These are phyloP conservation scores for Pestalotiopsis sp. DNA, from an alignment of 2,329 filamentous ascomycete species.

Conservation along the genomic window DNA sequence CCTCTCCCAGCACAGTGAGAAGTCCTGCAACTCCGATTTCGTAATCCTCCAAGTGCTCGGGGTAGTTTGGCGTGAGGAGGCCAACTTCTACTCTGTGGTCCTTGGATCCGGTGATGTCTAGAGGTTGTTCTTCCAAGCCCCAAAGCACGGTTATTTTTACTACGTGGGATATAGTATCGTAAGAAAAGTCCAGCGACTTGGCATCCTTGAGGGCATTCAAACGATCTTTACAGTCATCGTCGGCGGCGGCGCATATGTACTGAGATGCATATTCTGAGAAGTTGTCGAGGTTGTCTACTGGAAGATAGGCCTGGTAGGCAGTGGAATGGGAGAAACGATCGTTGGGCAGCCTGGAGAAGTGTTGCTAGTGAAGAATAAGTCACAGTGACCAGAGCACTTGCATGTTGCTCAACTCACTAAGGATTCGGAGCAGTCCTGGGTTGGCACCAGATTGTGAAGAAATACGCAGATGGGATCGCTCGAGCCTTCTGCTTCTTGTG, in stretches of 20 bases:
- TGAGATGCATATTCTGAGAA: conserved; percentile 55
- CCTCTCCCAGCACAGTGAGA: conserved; percentile 76
- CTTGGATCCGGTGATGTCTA: conserved; percentile 43
- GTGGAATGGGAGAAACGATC: conserved; percentile 63
- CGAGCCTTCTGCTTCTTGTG: conserved; percentile 38
- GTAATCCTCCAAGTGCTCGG: conserved; percentile 63
- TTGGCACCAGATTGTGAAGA: conserved; percentile 36
- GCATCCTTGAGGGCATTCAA: conserved; percentile 38
- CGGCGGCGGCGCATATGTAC: conserved; percentile 37
- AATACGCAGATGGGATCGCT: conserved; percentile 26
- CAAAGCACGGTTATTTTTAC: conserved; percentile 69
- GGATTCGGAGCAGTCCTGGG: conserved; percentile 37
- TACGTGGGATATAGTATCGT: conserved; percentile 65
- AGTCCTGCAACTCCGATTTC: conserved; percentile 80
- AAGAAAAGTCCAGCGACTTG: conserved; percentile 70
- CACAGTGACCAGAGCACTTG: conserved; percentile 37
- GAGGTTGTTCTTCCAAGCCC: conserved; percentile 46
- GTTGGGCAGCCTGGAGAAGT: conserved; percentile 62
- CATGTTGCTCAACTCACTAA: conserved; percentile 26
- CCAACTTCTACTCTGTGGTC: conserved; percentile 76
- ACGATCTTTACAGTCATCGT: conserved; percentile 26
- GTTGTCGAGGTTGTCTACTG: conserved; percentile 57
- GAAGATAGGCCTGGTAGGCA: conserved; percentile 71
- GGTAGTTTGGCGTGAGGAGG: conserved; percentile 68
- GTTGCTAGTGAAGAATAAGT: conserved; percentile 65